Conservation (phyloP, 306 rosid species). For the Cucurbita ficifolia region DNA sequence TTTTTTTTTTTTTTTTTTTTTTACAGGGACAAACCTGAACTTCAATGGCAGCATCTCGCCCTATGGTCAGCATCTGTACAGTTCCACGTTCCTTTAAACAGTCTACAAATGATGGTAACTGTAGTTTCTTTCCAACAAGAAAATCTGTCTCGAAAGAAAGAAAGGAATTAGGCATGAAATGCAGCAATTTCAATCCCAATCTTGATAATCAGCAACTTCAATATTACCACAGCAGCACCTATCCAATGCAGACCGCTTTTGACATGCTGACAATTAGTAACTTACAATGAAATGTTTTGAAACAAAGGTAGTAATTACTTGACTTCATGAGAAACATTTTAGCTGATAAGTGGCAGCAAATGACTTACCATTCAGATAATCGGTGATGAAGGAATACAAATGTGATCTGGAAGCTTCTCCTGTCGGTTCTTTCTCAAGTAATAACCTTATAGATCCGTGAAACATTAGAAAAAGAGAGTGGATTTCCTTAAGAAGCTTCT, state of each 20-base stretch:
- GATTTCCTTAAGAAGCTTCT: constrained; percentile 72
- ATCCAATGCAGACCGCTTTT: constrained; percentile 78
- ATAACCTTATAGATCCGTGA: constrained; percentile 67
- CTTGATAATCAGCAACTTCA: constrained; percentile 68
- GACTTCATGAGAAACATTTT: constrained; percentile 10
- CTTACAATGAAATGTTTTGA: constrained; percentile 77
- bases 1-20: background rate
- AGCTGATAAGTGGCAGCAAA: constrained; percentile 10
- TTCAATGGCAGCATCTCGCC: constrained; percentile 92
- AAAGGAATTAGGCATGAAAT: constrained; percentile 50
- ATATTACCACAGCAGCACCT: constrained; percentile 96
- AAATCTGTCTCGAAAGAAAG: constrained; percentile 78
- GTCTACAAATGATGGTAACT: constrained; percentile 73
- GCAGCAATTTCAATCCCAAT: constrained; percentile 62
- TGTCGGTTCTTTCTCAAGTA: constrained; percentile 76
- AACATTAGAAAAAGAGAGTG: constrained; percentile 82
- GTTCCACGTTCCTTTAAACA: constrained; percentile 90
- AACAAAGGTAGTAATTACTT: constrained; percentile 22
- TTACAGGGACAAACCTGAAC: constrained; percentile 65
- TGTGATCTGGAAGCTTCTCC: constrained; percentile 61
- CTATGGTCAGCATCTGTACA: constrained; percentile 79
- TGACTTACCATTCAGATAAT: constrained; percentile 77
- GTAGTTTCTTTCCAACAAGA: constrained; percentile 68
- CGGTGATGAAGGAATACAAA: constrained; percentile 77
- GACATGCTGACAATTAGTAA: constrained; percentile 88